phyloP scores from a whole-genome alignment of 352 stramenopile genomes.

The Aphanomyces cochlioides region DNA sequence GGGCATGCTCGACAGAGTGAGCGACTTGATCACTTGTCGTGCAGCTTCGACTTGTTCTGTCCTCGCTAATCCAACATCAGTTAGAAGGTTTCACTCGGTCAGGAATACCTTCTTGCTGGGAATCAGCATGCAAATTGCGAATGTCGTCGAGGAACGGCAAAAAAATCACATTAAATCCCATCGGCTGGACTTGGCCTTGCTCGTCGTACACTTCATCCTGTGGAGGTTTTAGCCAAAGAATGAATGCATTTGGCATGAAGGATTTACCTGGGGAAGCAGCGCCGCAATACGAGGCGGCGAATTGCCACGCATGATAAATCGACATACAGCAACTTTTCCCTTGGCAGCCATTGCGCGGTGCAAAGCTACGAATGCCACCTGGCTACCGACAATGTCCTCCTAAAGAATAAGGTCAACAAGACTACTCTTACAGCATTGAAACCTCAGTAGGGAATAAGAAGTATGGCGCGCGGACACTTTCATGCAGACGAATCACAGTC shows the following conservation, averaged over 20 bases:
- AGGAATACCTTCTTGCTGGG: conserved; percentile 38
- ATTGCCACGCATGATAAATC: conserved; percentile 67
- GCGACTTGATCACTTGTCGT: conserved; percentile 61
- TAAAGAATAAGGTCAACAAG: neutral
- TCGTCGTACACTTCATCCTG: conserved; percentile 62
- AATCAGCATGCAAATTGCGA: conserved; percentile 52
- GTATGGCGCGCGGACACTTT: conserved; percentile 70
- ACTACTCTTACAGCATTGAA: neutral
- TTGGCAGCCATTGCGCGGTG: conserved; percentile 62
- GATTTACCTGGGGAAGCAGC: conserved; percentile 51
- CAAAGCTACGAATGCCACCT: conserved; percentile 62
- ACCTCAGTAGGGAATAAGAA: conserved; percentile 76
- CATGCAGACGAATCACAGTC: conserved; percentile 53
- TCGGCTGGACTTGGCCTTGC: conserved; percentile 71
- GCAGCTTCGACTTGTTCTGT: conserved; percentile 60
- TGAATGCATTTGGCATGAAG: neutral
- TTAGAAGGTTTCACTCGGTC: conserved; percentile 26
- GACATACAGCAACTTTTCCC: conserved; percentile 59
- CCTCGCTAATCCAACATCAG: conserved; percentile 35
- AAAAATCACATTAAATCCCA: conserved; percentile 73
- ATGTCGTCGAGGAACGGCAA: conserved; percentile 81
- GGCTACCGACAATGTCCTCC: conserved; percentile 71
- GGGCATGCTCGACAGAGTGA: conserved; percentile 65
- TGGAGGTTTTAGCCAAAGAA: no score
- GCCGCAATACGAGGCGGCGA: conserved; percentile 73